Conservation (phyloP, 148 eudicot genomes). For the Euryodendron excelsum region DNA sequence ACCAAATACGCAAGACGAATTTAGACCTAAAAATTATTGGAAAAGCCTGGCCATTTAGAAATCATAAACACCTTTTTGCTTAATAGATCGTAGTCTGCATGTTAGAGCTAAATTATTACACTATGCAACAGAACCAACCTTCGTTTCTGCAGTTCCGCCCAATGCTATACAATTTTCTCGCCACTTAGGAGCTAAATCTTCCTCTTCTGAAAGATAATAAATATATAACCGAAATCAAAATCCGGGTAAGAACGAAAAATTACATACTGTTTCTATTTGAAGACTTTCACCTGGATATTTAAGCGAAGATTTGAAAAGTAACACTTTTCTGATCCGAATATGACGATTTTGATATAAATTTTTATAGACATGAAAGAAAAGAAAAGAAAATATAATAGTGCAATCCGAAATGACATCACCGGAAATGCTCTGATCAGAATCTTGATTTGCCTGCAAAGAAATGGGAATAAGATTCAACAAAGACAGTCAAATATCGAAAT, state of each 20-base stretch:
- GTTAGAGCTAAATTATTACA: neutral
- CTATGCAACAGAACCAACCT: slow-evolving; percentile 22
- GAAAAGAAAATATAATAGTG: neutral
- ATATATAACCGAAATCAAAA: neutral
- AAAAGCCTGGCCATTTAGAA: neutral
- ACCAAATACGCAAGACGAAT: neutral
- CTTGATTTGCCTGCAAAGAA: slow-evolving; percentile 33
- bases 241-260: neutral
- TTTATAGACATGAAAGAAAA: neutral
- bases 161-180: slow-evolving; percentile 34
- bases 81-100: neutral
- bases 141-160: slow-evolving; percentile 37
- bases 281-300: neutral
- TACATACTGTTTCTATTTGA: neutral
- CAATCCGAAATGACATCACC: slow-evolving; percentile 28
- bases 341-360: neutral
- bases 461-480: neutral
- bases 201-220: slow-evolving; percentile 37
- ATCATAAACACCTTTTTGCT: neutral
- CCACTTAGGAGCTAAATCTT: slow-evolving; percentile 35
- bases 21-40: neutral
- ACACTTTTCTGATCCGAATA: neutral
- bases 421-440: slow-evolving; percentile 69
- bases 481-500: neutral
- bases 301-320: neutral